Conservation (phyloP, 169 alveolate species). For the Sarcocystis neurona region DNA sequence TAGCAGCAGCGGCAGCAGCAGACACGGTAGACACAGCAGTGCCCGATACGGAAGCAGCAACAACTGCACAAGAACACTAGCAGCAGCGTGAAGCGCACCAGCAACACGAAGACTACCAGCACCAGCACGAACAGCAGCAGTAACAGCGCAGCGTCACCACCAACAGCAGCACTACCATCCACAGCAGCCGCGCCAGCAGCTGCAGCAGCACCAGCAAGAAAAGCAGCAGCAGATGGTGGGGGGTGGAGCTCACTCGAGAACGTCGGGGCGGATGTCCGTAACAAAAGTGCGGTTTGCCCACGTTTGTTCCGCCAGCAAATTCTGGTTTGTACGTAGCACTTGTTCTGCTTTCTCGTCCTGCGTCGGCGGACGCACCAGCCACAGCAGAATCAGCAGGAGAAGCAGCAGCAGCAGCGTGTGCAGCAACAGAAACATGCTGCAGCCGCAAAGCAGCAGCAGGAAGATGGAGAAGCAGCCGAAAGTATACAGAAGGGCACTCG, state of each 20-base stretch:
- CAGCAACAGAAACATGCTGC: too few species aligned
- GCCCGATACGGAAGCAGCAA: too few species aligned
- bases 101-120: background rate
- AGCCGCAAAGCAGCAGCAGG: too few species aligned
- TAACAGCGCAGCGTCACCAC: background rate
- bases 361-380: too few species aligned
- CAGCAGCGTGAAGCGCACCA: background rate
- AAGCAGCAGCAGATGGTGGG: background rate
- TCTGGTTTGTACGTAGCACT: background rate
- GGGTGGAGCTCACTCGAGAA: background rate
- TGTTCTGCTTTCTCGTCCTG: slow-evolving; percentile 17
- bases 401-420: too few species aligned
- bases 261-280: background rate
- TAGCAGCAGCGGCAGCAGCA: too few species aligned
- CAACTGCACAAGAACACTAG: background rate
- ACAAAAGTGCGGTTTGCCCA: background rate
- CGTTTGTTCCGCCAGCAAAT: background rate
- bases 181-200: background rate
- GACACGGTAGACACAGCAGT: too few species aligned
- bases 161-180: background rate
- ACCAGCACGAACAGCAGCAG: background rate
- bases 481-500: too few species aligned
- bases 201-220: background rate
- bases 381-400: too few species aligned
- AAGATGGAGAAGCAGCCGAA: too few species aligned